These are phyloP conservation scores for Aristolochia californica DNA, from an alignment of 164 flowering plant species.

Conservation along the genomic window DNA sequence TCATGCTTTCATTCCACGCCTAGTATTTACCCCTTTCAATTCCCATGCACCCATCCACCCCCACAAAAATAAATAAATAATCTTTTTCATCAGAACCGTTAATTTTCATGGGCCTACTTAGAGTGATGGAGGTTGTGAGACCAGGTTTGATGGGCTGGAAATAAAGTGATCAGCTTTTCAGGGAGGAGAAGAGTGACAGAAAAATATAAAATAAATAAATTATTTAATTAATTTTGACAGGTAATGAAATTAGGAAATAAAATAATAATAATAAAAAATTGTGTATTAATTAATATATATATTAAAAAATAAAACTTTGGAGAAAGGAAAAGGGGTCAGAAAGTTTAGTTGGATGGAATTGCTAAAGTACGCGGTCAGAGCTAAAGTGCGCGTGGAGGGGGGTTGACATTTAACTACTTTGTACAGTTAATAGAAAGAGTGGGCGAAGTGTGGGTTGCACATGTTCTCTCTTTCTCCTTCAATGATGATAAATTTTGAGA, in stretches of 20 bases:
- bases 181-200: not conserved
- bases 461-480: conserved; percentile 21
- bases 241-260: too few species aligned
- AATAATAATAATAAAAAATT: not conserved
- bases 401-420: not conserved
- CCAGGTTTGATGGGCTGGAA: conserved; percentile 11
- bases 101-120: too few species aligned
- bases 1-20: conserved; percentile 16
- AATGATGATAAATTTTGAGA: not conserved
- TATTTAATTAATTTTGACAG: not conserved
- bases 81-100: too few species aligned
- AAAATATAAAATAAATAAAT: too few species aligned
- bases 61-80: not conserved
- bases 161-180: conserved; percentile 16
- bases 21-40: conserved; percentile 6
- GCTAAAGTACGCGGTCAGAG: too few species aligned
- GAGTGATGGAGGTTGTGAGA: too few species aligned
- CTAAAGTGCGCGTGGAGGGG: too few species aligned
- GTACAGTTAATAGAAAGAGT: too few species aligned
- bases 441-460: conserved; percentile 44
- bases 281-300: too few species aligned
- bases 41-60: conserved; percentile 19
- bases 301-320: too few species aligned
- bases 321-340: too few species aligned
- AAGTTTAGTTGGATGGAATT: too few species aligned